Evolutionary conservation across 2,329 filamentous ascomycete genomes (phyloP).

Genomic region (Sporothrix humicola): DNA sequence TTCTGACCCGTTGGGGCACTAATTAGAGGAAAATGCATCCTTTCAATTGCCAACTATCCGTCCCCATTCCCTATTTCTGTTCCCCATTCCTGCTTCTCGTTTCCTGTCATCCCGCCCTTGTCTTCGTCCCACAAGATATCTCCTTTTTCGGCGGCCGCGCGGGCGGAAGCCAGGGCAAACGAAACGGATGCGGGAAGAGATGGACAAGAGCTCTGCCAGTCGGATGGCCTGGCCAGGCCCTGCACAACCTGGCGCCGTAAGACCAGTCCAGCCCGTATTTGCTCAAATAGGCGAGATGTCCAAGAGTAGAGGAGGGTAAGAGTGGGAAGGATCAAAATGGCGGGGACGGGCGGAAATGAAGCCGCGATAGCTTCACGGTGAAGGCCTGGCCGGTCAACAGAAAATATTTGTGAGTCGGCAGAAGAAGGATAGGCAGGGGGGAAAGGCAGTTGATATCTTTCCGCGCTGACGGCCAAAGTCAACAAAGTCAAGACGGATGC

Average conservation of each 20-base stretch:
- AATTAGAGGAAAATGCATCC: background rate
- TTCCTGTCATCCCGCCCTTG: too few relatives aligned
- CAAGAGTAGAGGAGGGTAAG: too few relatives aligned
- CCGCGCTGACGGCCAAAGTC: background rate
- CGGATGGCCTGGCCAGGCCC: background rate
- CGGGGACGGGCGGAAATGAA: background rate
- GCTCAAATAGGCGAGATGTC: conserved; percentile 6
- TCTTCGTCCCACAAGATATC: background rate
- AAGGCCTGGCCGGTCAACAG: too few relatives aligned
- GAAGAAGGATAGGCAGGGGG: too few relatives aligned
- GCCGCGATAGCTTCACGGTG: too few relatives aligned
- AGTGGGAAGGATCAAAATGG: too few relatives aligned
- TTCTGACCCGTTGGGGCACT: background rate
- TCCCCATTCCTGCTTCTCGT: background rate
- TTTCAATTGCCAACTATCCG: background rate
- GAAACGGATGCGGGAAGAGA: background rate
- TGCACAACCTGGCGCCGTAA: background rate
- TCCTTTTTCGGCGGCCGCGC: background rate
- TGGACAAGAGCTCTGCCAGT: background rate
- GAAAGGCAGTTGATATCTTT: background rate
- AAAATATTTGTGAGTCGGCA: too few relatives aligned
- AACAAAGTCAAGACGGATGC: background rate
- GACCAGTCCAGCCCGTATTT: conserved; percentile 3
- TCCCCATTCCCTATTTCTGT: background rate
- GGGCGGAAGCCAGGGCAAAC: background rate